Evolutionary conservation across 177 flowering plant species (phyloP).

Genomic region (Telopea speciosissima): DNA sequence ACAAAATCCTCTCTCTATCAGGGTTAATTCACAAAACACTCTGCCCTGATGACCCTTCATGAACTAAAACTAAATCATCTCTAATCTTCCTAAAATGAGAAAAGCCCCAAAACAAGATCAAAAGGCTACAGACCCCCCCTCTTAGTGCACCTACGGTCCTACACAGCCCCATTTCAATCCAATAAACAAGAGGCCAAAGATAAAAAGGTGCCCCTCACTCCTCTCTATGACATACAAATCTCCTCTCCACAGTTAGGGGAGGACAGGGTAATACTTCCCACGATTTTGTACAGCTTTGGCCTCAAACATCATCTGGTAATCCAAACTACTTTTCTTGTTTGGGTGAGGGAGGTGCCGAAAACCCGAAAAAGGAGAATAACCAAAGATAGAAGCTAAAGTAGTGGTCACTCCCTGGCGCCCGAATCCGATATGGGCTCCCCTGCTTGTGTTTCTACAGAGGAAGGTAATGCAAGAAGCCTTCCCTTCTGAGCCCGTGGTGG

Average conservation of each 20-base stretch:
- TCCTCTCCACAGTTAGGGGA: neutral
- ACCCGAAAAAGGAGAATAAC: neutral
- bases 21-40: neutral
- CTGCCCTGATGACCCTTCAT: neutral
- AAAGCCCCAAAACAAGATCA: neutral
- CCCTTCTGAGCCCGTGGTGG: conserved; percentile 68
- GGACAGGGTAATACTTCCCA: neutral
- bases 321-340: too few relatives aligned
- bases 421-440: neutral
- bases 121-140: neutral
- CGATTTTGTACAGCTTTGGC: neutral
- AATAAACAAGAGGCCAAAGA: neutral
- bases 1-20: conserved; percentile 19
- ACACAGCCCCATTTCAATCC: neutral
- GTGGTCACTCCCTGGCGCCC: neutral
- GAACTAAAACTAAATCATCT: neutral
- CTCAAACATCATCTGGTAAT: neutral
- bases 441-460: conserved; percentile 26
- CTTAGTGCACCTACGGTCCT: neutral
- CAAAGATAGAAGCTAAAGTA: neutral
- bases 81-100: neutral
- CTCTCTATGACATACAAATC: neutral
- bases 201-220: neutral
- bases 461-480: conserved; percentile 40
- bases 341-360: too few relatives aligned